Percentiles rank a stretch among this genome's conserved stretches.
Conservation (phyloP, 352 stramenopile genomes). For the Pythium oligandrum region DNA sequence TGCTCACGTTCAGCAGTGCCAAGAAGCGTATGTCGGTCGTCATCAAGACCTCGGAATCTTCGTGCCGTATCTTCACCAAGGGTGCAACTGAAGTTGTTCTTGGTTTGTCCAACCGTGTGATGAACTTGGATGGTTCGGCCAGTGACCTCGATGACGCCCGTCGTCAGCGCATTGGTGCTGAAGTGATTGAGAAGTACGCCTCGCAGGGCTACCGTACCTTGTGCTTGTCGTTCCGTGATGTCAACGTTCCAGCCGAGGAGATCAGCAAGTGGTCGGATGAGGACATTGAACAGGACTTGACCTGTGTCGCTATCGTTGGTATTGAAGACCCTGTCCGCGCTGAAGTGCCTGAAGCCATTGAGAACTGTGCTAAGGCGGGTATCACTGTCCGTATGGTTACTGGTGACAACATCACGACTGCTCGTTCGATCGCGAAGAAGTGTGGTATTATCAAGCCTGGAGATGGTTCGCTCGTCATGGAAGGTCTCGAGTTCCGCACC, state of each 20-base stretch:
- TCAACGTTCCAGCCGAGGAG: conserved; percentile 10
- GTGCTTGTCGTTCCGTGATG: conserved; percentile 53
- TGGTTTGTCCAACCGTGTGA: conserved; percentile 3
- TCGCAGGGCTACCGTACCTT: conserved; percentile 45
- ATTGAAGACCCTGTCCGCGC: conserved; percentile 22
- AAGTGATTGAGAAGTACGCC: conserved; percentile 27
- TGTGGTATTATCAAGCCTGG: conserved; percentile 16
- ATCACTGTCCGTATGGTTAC: conserved; percentile 23
- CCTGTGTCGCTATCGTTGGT: conserved; percentile 14
- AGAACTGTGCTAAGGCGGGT: conserved; percentile 14
- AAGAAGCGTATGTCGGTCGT: neutral
- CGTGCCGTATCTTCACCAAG: conserved; percentile 12
- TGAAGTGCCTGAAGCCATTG: conserved; percentile 17
- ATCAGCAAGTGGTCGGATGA: conserved; percentile 9
- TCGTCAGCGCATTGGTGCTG: neutral
- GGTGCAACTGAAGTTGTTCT: conserved; percentile 21
- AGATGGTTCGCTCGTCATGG: conserved; percentile 13
- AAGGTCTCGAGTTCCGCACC: conserved; percentile 20
- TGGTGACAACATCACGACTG: conserved; percentile 24
- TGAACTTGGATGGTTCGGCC: conserved; percentile 8
- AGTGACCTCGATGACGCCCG: neutral
- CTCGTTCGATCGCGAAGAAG: conserved; percentile 16
- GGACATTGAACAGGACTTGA: conserved; percentile 28
- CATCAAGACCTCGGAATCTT: conserved; percentile 1
- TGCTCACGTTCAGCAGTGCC: neutral